Evolutionary conservation across 768 basidiomycete species (phyloP).

Genomic region (Hydnomerulius pinastri): DNA sequence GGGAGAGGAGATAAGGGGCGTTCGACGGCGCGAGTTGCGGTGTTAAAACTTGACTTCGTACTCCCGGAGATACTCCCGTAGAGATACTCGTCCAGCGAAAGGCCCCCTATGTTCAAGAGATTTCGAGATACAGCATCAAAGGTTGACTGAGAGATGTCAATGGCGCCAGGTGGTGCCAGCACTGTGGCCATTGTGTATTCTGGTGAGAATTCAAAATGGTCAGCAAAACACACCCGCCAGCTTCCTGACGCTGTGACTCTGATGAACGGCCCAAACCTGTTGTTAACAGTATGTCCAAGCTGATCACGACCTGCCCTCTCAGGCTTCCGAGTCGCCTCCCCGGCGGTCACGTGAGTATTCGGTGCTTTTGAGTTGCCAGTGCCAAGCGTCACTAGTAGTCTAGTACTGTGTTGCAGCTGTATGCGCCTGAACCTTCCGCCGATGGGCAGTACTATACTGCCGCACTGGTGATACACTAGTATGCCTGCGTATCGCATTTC

Average conservation of each 20-base stretch:
- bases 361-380: too few relatives aligned
- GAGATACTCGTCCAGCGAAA: constrained; percentile 31
- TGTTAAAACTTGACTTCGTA: background rate
- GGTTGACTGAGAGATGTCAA: constrained; percentile 5
- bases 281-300: background rate
- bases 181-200: background rate
- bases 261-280: background rate
- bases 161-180: background rate
- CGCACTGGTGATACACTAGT: too few relatives aligned
- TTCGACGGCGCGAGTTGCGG: background rate
- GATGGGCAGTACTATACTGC: too few relatives aligned
- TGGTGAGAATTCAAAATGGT: background rate
- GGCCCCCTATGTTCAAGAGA: constrained; percentile 28
- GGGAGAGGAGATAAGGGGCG: background rate
- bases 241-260: background rate
- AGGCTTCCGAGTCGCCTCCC: too few relatives aligned
- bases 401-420: too few relatives aligned
- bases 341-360: background rate
- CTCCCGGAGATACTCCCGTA: constrained; percentile 8
- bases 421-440: too few relatives aligned
- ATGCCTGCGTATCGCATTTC: too few relatives aligned
- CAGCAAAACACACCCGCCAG: background rate
- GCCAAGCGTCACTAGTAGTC: too few relatives aligned
- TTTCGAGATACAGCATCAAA: constrained; percentile 29
- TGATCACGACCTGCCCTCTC: too few relatives aligned